Evolutionary conservation across 345 rosid genomes (phyloP).

Genomic region (Ailanthus altissimus): DNA sequence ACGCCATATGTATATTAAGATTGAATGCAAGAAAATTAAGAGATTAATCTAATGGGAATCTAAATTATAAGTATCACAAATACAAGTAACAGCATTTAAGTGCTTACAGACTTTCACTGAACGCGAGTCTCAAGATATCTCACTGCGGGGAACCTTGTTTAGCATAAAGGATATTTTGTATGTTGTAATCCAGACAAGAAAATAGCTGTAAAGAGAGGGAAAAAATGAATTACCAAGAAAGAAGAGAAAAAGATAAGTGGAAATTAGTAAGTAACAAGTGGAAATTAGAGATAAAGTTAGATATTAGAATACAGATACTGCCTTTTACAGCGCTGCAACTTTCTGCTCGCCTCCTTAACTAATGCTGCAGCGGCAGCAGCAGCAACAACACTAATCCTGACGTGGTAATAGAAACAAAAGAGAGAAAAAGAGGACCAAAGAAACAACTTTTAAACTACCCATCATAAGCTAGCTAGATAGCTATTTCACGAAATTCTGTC

Average conservation of each 20-base stretch:
- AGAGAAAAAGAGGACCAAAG: conserved; percentile 5
- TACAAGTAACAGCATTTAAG: background rate
- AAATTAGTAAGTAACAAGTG: conserved; percentile 6
- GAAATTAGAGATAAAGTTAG: conserved; percentile 24
- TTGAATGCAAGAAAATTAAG: background rate
- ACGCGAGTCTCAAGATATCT: conserved; percentile 8
- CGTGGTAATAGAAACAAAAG: conserved; percentile 39
- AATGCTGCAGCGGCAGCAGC: conserved; percentile 36
- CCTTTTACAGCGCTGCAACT: conserved; percentile 51
- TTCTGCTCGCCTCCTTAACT: conserved; percentile 48
- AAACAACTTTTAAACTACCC: conserved; percentile 22
- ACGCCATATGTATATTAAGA: background rate
- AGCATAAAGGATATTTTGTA: conserved; percentile 19
- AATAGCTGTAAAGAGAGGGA: conserved; percentile 28
- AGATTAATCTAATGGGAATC: background rate
- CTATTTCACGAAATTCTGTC: conserved; percentile 15
- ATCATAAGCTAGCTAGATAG: conserved; percentile 22
- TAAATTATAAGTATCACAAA: background rate
- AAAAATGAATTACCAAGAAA: conserved; percentile 22
- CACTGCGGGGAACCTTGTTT: background rate
- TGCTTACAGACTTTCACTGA: conserved; percentile 10
- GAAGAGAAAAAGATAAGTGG: conserved; percentile 19
- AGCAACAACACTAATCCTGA: conserved; percentile 42
- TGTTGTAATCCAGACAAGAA: conserved; percentile 24
- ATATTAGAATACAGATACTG: conserved; percentile 44